Evolutionary conservation across 2,329 filamentous ascomycete genomes (phyloP), one percentile per base, ranked within the genome.

Genomic region (Bipolaris sorokiniana): DNA sequence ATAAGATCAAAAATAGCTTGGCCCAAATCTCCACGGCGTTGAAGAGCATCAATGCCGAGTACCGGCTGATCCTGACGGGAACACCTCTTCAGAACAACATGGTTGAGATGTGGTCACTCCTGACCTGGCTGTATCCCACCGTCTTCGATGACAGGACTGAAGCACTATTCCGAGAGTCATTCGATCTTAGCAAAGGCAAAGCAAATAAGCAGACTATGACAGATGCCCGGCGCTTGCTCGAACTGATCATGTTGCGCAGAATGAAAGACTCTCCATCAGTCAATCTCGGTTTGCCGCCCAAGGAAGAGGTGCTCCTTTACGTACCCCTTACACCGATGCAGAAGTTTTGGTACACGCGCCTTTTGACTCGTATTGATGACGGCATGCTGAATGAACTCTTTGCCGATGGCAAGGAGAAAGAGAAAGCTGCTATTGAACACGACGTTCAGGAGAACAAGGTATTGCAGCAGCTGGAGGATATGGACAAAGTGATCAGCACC

Each of bases 1-100:
- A 99, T 78, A 92, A 94, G 76, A 98, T 99, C 92, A 99, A 99
- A 85, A 99, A 97, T 79, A 79, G 79, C 34, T 68, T 74, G 5
- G 78, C 79, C 0, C 74, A 79, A 18, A 71, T 83, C 11, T 77
- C 82, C 0, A 68, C 70, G 4, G 68, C 78, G 2, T 63, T 84
- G 3, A 78, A 79, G 34, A 73, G 69, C 15, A 63, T 84, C 28
- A 75, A 74, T 16, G 77, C 82, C 0, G 81, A 84, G 46, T 80
- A 78, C 54, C 80, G 82, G 7, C 69, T 84, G 7, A 78, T 84
- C 0, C 65, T 85, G 3, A 84, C 82, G 0, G 82, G 80, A 2
- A 87, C 85, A 0, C 85, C 84, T 0, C 74, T 87, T 0, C 85
- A 87, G 57, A 87, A 87, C 58, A 83, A 87, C 51, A 71, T 87